Evolutionary conservation across 306 rosid species (phyloP).

Genomic region (Castanea sativa): DNA sequence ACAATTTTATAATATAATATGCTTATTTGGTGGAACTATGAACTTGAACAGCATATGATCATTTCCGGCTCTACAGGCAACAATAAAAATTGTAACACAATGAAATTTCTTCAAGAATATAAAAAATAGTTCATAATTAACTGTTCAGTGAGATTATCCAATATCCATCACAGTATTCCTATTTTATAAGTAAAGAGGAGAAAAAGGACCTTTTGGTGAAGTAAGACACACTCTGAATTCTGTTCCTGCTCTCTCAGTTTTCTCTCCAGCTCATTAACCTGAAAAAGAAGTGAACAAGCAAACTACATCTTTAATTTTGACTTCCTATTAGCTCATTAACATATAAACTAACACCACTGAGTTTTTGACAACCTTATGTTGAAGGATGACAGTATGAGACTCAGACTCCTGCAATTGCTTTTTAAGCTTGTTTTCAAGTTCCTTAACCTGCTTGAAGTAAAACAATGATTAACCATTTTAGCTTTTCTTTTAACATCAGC

Average conservation of each 20-base stretch:
- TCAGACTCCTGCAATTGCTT: slow-evolving; percentile 67
- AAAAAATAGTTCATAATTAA: neutral
- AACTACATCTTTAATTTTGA: neutral
- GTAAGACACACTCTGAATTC: slow-evolving; percentile 39
- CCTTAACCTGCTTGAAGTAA: slow-evolving; percentile 53
- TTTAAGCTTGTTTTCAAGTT: slow-evolving; percentile 60
- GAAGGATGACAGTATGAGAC: slow-evolving; percentile 49
- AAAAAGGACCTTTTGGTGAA: slow-evolving; percentile 55
- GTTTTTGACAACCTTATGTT: slow-evolving; percentile 57
- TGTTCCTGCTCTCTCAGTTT: slow-evolving; percentile 67
- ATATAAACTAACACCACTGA: neutral
- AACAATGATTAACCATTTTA: slow-evolving; percentile 10
- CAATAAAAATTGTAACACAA: too few relatives aligned
- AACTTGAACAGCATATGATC: too few relatives aligned
- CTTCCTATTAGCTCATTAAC: slow-evolving; percentile 8
- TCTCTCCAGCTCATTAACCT: slow-evolving; percentile 73
- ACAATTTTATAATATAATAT: too few relatives aligned
- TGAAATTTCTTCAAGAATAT: too few relatives aligned
- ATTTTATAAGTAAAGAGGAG: neutral
- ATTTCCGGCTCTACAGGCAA: too few relatives aligned
- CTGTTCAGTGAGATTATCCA: neutral
- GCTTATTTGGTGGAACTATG: too few relatives aligned
- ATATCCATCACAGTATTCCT: neutral
- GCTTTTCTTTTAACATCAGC: neutral
- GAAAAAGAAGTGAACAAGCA: slow-evolving; percentile 18